phyloP scores from a whole-genome alignment of 495 filamentous ascomycete species.

The Neurospora sp. region DNA sequence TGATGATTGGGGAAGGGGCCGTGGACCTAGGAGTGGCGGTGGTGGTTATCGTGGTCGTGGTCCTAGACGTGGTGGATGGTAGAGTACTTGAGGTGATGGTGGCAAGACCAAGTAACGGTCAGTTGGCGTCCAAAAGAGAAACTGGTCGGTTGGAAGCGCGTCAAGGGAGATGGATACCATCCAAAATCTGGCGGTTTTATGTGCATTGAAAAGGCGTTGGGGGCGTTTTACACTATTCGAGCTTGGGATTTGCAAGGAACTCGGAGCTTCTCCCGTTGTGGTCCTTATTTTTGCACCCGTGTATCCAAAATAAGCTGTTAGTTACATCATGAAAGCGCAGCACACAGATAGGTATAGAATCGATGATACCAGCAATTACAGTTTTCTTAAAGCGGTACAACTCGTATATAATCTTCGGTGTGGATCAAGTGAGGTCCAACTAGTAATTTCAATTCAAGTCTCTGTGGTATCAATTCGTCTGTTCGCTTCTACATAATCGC shows the following conservation, averaged over 20 bases:
- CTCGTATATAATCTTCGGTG: not conserved
- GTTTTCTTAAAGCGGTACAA: not conserved
- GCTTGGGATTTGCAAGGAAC: not conserved
- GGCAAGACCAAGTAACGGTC: not conserved
- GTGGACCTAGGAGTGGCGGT: conserved; percentile 33
- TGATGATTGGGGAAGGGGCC: conserved; percentile 41
- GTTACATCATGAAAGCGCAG: not conserved
- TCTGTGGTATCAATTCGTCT: not conserved
- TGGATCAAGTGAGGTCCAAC: not conserved
- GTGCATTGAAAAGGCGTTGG: not conserved
- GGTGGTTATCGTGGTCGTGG: conserved; percentile 17
- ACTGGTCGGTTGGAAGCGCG: not conserved
- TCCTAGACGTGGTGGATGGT: conserved; percentile 9
- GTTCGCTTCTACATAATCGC: not conserved
- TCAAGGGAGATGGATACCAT: not conserved
- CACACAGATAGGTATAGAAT: not conserved
- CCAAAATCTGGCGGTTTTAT: not conserved
- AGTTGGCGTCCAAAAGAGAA: not conserved
- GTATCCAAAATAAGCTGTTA: not conserved
- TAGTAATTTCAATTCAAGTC: not conserved
- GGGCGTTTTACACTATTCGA: not conserved
- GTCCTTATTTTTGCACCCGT: not conserved
- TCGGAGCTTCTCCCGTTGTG: not conserved
- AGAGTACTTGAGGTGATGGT: not conserved
- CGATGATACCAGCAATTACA: not conserved